Evolutionary conservation across 345 rosid species (phyloP).

Genomic region (Gossypium anomalum): DNA sequence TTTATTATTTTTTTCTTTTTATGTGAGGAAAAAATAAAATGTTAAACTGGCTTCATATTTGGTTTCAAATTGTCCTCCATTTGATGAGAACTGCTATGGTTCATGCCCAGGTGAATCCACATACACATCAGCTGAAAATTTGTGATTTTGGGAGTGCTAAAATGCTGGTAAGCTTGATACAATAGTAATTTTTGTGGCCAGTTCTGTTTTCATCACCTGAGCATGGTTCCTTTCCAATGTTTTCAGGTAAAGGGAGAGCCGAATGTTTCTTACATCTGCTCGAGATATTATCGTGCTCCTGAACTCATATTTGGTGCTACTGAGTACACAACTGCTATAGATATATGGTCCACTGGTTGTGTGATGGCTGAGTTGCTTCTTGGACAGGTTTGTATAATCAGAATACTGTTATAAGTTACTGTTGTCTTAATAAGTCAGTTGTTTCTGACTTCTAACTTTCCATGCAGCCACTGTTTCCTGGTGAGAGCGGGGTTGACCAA

Average conservation of each 20-base stretch:
- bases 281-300: slow-evolving; percentile 93
- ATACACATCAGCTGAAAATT: slow-evolving; percentile 78
- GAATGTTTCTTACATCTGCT: slow-evolving; percentile 90
- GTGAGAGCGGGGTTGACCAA: slow-evolving; percentile 96
- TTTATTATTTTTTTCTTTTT: neutral
- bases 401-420: neutral
- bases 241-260: slow-evolving; percentile 80
- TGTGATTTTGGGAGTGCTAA: slow-evolving; percentile 98
- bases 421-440: neutral
- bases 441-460: neutral
- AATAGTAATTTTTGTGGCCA: neutral
- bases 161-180: slow-evolving; percentile 55
- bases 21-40: neutral
- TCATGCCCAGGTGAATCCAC: slow-evolving; percentile 68
- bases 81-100: neutral
- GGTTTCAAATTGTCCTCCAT: neutral
- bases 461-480: slow-evolving; percentile 88
- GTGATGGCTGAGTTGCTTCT: slow-evolving; percentile 91
- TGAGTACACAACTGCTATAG: slow-evolving; percentile 90
- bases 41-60: neutral
- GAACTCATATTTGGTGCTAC: slow-evolving; percentile 95
- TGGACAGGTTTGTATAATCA: slow-evolving; percentile 47
- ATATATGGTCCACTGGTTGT: slow-evolving; percentile 96
- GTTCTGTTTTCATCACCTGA: slow-evolving; percentile 13
- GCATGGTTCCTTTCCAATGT: neutral